These are phyloP conservation scores for Solanum neorickii DNA, from an alignment of 257 asterid genomes.

Conservation along the genomic window DNA sequence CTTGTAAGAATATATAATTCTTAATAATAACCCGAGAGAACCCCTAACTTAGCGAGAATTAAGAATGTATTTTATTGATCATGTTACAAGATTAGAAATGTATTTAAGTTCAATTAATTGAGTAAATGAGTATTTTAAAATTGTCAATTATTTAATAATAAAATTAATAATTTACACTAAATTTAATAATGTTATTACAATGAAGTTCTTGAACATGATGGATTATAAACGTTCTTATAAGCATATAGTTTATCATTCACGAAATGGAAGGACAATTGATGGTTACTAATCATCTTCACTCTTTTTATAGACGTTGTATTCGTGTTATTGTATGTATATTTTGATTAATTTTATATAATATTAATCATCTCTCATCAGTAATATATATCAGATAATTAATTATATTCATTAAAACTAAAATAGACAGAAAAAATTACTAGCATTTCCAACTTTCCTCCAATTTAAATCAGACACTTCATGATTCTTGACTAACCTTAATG, in stretches of 20 bases:
- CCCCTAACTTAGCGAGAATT: background rate
- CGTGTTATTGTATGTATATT: background rate
- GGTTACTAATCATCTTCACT: background rate
- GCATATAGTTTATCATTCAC: background rate
- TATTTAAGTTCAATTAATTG: too few species aligned
- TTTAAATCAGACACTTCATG: background rate
- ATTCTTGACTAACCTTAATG: background rate
- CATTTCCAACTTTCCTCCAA: background rate
- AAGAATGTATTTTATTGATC: background rate
- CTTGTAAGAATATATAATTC: background rate
- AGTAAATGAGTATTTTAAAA: too few species aligned
- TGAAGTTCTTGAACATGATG: background rate
- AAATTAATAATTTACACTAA: too few species aligned
- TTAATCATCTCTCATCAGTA: background rate
- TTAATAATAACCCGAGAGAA: too few species aligned
- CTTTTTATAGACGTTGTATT: too few species aligned
- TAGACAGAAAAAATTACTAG: background rate
- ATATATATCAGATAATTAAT: background rate
- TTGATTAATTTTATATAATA: background rate
- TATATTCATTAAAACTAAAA: background rate
- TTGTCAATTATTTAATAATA: too few species aligned
- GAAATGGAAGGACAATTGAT: background rate
- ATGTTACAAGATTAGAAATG: fast-evolving
- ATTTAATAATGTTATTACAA: background rate
- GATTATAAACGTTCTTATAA: background rate